phyloP scores from a whole-genome alignment of 306 rosid genomes.

The Coriaria nepalensis region DNA sequence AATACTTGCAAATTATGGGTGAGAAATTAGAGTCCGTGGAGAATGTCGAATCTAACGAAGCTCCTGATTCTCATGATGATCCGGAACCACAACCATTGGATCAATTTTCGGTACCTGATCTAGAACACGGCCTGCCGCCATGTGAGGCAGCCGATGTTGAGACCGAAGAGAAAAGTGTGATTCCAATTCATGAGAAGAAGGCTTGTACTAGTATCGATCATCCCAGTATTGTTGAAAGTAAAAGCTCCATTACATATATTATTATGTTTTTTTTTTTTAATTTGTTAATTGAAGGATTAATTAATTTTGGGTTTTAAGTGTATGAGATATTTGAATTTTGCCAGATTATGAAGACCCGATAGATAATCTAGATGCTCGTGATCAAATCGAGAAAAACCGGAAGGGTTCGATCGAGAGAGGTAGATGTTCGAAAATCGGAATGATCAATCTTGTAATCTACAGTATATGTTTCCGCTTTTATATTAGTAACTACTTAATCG shows the following conservation, averaged over 20 bases:
- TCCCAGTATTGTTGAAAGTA: slow-evolving; percentile 22
- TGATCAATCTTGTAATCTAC: neutral
- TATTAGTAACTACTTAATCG: too few relatives aligned
- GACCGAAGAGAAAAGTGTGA: slow-evolving; percentile 9
- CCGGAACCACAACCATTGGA: neutral
- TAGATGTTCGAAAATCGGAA: neutral
- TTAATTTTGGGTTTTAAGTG: too few relatives aligned
- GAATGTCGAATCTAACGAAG: slow-evolving; percentile 14
- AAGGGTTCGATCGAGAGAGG: slow-evolving; percentile 28
- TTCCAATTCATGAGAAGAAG: slow-evolving; percentile 11
- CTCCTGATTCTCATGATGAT: neutral
- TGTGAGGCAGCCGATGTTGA: slow-evolving; percentile 2
- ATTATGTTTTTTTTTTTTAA: neutral
- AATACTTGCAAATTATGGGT: slow-evolving; percentile 23
- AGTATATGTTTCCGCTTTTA: too few relatives aligned
- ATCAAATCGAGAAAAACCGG: slow-evolving; percentile 5
- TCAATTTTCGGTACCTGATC: too few relatives aligned
- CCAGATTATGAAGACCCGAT: neutral
- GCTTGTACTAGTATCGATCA: slow-evolving; percentile 7
- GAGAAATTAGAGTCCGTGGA: slow-evolving; percentile 19
- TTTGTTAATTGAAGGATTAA: neutral
- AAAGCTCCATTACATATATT: neutral
- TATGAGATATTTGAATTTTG: too few relatives aligned
- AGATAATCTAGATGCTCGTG: slow-evolving; percentile 28
- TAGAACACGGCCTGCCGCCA: too few relatives aligned